phyloP scores from a whole-genome alignment of 2,329 filamentous ascomycete genomes.

The Exophiala viscosa region DNA sequence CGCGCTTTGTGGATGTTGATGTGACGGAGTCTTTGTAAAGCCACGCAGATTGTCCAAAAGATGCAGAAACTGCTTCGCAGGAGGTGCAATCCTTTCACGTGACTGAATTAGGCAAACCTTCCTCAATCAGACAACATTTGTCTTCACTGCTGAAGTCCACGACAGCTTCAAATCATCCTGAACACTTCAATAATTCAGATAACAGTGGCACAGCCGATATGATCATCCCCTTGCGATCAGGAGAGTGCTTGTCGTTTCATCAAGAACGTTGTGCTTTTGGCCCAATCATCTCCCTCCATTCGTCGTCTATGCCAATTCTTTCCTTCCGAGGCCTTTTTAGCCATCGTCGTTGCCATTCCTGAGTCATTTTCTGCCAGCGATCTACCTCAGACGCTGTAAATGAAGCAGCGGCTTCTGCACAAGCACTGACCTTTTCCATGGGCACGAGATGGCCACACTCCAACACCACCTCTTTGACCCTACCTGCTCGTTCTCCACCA shows the following conservation, averaged over 20 bases:
- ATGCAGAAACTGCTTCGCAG: no score
- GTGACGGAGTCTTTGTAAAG: slow-evolving; percentile 19
- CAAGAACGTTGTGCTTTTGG: slow-evolving; percentile 6
- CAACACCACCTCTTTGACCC: slow-evolving; percentile 26
- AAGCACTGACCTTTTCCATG: slow-evolving; percentile 27
- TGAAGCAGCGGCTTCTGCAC: slow-evolving; percentile 21
- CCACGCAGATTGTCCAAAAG: slow-evolving; percentile 12
- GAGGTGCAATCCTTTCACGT: slow-evolving; percentile 8
- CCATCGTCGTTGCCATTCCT: slow-evolving; percentile 21
- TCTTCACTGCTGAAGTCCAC: no score
- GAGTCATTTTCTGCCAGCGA: slow-evolving; percentile 15
- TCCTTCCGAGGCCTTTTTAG: slow-evolving; percentile 12
- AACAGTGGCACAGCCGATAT: not conserved
- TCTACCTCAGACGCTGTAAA: slow-evolving; percentile 16
- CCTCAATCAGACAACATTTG: not conserved
- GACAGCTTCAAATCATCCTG: no score
- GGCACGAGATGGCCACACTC: slow-evolving; percentile 27
- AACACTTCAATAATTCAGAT: no score
- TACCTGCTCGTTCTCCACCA: slow-evolving; percentile 52
- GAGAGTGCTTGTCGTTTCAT: not conserved
- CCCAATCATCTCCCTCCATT: slow-evolving; percentile 23
- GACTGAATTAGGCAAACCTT: not conserved
- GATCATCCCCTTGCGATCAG: not conserved
- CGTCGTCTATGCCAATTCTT: slow-evolving; percentile 21
- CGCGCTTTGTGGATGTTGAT: slow-evolving; percentile 20